A percentile compares a stretch with the other conserved stretches of the same genome.
These are phyloP conservation scores for Russula dissimulans DNA, from an alignment of 768 basidiomycete genomes.

Conservation along the genomic window DNA sequence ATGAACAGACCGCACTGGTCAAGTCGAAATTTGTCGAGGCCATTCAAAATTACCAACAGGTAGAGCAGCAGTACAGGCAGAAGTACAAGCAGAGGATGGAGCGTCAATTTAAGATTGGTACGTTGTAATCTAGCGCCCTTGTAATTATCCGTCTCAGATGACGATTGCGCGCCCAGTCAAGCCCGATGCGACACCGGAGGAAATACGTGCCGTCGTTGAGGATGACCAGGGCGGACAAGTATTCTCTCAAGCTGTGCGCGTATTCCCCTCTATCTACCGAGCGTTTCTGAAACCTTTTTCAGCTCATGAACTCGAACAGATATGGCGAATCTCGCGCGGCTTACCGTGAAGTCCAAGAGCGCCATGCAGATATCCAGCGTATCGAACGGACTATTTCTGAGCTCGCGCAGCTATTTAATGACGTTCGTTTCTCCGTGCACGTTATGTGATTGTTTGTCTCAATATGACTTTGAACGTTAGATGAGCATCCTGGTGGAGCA, in stretches of 20 bases:
- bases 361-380: slow-evolving; percentile 91
- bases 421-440: slow-evolving; percentile 42
- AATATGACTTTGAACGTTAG: slow-evolving; percentile 28
- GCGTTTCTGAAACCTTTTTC: not conserved
- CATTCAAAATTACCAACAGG: slow-evolving; percentile 67
- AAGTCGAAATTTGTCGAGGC: slow-evolving; percentile 67
- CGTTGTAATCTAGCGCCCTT: slow-evolving; percentile 6
- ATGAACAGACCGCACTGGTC: slow-evolving; percentile 43
- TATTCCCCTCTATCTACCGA: not conserved
- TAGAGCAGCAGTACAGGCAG: slow-evolving; percentile 61
- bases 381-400: slow-evolving; percentile 91
- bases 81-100: slow-evolving; percentile 60
- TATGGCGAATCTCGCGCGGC: slow-evolving; percentile 84
- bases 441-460: not conserved
- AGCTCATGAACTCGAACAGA: slow-evolving; percentile 88
- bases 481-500: slow-evolving; percentile 95
- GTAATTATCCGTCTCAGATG: not conserved
- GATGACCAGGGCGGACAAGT: slow-evolving; percentile 60
- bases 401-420: slow-evolving; percentile 92
- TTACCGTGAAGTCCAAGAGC: slow-evolving; percentile 93
- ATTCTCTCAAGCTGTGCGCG: slow-evolving; percentile 62
- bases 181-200: slow-evolving; percentile 76
- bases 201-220: slow-evolving; percentile 60
- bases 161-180: slow-evolving; percentile 45
- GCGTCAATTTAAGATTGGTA: slow-evolving; percentile 72